Percentiles rank a stretch among this genome's conserved stretches.
Conservation (phyloP, 1,284 basidiomycete genomes). For the Pyrrhoderma noxium region DNA sequence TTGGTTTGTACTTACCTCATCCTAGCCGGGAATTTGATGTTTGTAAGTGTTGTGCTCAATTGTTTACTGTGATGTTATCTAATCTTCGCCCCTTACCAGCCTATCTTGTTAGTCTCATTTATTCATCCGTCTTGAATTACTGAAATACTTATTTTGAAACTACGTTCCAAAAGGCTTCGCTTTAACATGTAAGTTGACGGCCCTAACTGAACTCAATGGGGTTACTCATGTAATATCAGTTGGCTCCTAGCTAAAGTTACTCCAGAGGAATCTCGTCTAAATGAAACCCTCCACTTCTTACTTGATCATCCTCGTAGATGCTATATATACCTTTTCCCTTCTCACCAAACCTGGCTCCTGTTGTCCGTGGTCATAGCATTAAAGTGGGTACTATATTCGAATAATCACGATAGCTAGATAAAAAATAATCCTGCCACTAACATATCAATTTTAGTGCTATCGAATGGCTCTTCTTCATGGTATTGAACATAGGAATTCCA, state of each 20-base stretch:
- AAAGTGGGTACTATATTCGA: conserved; percentile 42
- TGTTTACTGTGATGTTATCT: not conserved
- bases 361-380: conserved; percentile 59
- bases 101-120: conserved; percentile 56
- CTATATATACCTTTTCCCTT: conserved; percentile 93
- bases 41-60: conserved; percentile 47
- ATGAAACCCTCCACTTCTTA: conserved; percentile 86
- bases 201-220: not conserved
- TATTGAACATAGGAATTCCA: conserved; percentile 81
- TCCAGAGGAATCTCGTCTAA: conserved; percentile 48
- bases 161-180: conserved; percentile 12
- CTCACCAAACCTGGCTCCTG: conserved; percentile 93
- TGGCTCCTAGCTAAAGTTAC: conserved; percentile 70
- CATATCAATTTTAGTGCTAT: conserved; percentile 52
- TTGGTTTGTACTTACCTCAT: conserved; percentile 63
- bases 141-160: conserved; percentile 19
- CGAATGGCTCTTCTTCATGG: conserved; percentile 85
- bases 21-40: conserved; percentile 87
- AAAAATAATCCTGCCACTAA: not conserved
- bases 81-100: conserved; percentile 34
- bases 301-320: conserved; percentile 95
- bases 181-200: conserved; percentile 16
- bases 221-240: conserved; percentile 31
- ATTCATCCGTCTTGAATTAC: conserved; percentile 16
- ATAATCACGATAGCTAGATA: not conserved